These are phyloP conservation scores for Ogataea glucozyma DNA, from an alignment of 805 yeast genomes.

Conservation along the genomic window DNA sequence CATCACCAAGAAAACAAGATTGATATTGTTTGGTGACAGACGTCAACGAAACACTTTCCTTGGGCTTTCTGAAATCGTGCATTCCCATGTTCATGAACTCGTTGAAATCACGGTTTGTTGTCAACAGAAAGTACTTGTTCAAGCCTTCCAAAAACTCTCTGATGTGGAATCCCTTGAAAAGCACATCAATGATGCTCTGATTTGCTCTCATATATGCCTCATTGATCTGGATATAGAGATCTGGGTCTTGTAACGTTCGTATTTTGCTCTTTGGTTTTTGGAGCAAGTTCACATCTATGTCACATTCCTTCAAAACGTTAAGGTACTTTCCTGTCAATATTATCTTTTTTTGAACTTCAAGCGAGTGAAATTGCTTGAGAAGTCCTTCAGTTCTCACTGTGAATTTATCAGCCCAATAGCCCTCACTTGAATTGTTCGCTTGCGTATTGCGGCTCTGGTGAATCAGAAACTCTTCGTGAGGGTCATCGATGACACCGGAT, in stretches of 20 bases:
- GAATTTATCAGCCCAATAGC: conserved; percentile 75
- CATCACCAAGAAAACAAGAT: conserved; percentile 20
- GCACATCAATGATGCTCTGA: conserved; percentile 52
- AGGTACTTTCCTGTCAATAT: conserved; percentile 83
- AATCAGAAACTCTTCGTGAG: conserved; percentile 81
- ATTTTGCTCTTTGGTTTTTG: conserved; percentile 9
- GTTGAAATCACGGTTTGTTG: conserved; percentile 51
- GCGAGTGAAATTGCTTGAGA: conserved; percentile 59
- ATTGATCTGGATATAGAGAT: conserved; percentile 53
- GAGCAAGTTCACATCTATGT: conserved; percentile 36
- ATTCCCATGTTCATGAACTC: conserved; percentile 52
- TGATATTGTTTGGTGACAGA: conserved; percentile 36
- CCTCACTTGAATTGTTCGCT: conserved; percentile 41
- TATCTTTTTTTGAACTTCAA: conserved; percentile 59
- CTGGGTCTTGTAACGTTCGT: conserved; percentile 34
- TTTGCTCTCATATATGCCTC: conserved; percentile 72
- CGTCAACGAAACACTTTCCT: conserved; percentile 28
- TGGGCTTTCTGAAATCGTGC: conserved; percentile 50
- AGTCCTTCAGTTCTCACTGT: conserved; percentile 74
- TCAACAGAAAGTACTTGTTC: conserved; percentile 58
- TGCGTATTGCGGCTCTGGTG: conserved; percentile 33
- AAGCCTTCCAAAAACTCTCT: conserved; percentile 46
- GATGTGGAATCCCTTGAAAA: conserved; percentile 62
- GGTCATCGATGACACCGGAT: conserved; percentile 73
- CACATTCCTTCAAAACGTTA: conserved; percentile 68